Base-by-base conservation (phyloP, 306 rosid species). In the Morella rubra region DNA sequence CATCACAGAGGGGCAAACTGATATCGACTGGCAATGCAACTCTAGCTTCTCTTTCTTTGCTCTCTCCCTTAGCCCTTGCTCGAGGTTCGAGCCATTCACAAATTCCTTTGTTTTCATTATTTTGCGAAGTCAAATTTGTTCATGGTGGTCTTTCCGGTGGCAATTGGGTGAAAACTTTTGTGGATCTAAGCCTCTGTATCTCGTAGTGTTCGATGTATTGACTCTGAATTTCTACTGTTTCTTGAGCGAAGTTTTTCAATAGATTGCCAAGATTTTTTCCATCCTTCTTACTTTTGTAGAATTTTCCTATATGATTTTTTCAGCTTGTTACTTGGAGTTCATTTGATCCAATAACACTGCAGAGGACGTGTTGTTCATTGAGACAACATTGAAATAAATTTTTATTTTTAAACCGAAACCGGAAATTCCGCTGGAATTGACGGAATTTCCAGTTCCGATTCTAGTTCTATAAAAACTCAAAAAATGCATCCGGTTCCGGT, bases 1-100 rank as follows among this genome's bases (percentile, higher is more conserved):
- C 96, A 24, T 87, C 97, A 9, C 91, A 83, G 80, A 87, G 97
- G 78, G 91, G 93, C 49, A 93, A 93, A 61, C 90, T 93, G 73
- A 80, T 93, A 53, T 87, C 96, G 18, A 87, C 94, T 2, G 97
- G 96, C 74, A 91, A 90, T 44, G 87, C 91, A 16, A 73, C 89
- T 7, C 89, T 91, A 15, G 52, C 81, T 73, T 73, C 96, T 52
- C 85, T 93, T 71, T 69, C 92, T 41, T 80, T 82, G 32, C 60
- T 85, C 68, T 85, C 94, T 52, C 77, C 90, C 49, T 53, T 87
- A 67, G 71, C 77, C 71, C 91, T 93, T 71, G 92, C 94, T 84
- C 87, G 84, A 82, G 98, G 98, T 93, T 55, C 24, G 6, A 40
- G 40, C 7, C 19, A 45, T 41, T 52, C n/a, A 1, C 18, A 44